These are phyloP conservation scores for Hymenoscyphus fraxineus DNA, from an alignment of 2,329 filamentous ascomycete genomes.

Conservation along the genomic window DNA sequence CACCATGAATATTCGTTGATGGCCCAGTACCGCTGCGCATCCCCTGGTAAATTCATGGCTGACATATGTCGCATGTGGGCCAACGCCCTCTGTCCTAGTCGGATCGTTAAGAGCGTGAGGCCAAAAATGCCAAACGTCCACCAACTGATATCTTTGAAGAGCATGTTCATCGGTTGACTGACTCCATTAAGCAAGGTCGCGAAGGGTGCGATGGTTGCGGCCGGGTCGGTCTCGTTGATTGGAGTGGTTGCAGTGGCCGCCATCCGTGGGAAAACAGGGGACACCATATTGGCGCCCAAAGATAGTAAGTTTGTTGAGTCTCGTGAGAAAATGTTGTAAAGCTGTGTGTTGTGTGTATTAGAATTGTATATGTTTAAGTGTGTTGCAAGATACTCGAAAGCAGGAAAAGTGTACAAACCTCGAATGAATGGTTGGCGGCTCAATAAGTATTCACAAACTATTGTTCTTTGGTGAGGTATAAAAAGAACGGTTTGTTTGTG, in stretches of 20 bases:
- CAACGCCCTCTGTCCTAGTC: slow-evolving; percentile 52
- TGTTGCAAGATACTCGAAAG: background rate
- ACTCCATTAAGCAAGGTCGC: slow-evolving; percentile 56
- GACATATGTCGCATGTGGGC: slow-evolving; percentile 56
- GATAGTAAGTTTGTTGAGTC: background rate
- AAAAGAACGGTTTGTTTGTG: slow-evolving; percentile 11
- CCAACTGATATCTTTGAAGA: slow-evolving; percentile 57
- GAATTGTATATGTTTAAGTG: background rate
- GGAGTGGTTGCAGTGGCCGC: slow-evolving; percentile 2
- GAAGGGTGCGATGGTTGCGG: slow-evolving; percentile 52
- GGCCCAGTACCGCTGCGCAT: slow-evolving; percentile 58
- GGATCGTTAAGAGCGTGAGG: slow-evolving; percentile 49
- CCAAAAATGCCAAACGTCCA: slow-evolving; percentile 56
- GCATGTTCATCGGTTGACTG: slow-evolving; percentile 53
- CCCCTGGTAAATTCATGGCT: slow-evolving; percentile 51
- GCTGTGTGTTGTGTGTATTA: background rate
- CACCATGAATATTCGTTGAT: slow-evolving; percentile 50
- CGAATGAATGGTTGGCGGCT: slow-evolving; percentile 1
- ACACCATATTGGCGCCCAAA: background rate
- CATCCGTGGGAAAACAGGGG: background rate
- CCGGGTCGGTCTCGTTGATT: slow-evolving; percentile 27
- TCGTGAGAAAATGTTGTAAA: background rate
- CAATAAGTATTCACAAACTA: slow-evolving; percentile 12
- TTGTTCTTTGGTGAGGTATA: slow-evolving; percentile 21
- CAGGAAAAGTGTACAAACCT: background rate